Evolutionary conservation across 192 early-diverging fungal species (phyloP), one percentile per base, ranked within the genome.

Genomic region (Umbelopsis isabellina): DNA sequence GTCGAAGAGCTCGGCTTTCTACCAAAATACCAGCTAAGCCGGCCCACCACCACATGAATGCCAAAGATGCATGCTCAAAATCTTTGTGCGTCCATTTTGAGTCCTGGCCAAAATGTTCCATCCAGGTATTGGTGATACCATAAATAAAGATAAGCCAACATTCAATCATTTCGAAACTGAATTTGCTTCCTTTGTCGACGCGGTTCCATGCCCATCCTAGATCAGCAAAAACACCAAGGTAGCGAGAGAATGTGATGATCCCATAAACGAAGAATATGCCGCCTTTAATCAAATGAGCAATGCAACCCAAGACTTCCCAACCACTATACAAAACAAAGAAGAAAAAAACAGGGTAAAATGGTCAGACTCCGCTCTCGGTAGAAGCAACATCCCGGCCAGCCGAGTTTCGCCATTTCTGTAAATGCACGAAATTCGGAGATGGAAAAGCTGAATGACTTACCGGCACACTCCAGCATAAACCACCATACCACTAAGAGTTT

Each of bases 11-110:
- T 21, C 70, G 49, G 10, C 77, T 79, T 71, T 79, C 77, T 2
- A 79, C 65, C 3, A 79, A 65, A 13, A 79, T 68, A 37, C 77
- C 77, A 48, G 70, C 53, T 5, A 79, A 53, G 23, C 77, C 77
- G 46, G 65, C 68, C 77, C 77, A 79, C 77, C 77, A 79, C 77
- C 77, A 79, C 77, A 79, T 79, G 64, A 79, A 79, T 15, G 77
- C 77, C 6, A 79, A 37, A 68, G 72, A 74, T 6, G 77, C 77
- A 53, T 79, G 77, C 12, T 79, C 77, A 37, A 79, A 71, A 53
- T 79, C 77, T 41, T 79, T 79, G 68, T 79, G 77, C 18, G 46
- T 79, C 77, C 77, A 79, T 18, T 46, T 22, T 8, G 50, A 47
- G 12, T 74, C 49, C 46, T 79, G 33, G n/a, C 77, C 77, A 74